Percentiles rank a stretch among this genome's conserved stretches.
phyloP scores from a whole-genome alignment of 2,329 filamentous ascomycete genomes.

The Cadophora sp. region DNA sequence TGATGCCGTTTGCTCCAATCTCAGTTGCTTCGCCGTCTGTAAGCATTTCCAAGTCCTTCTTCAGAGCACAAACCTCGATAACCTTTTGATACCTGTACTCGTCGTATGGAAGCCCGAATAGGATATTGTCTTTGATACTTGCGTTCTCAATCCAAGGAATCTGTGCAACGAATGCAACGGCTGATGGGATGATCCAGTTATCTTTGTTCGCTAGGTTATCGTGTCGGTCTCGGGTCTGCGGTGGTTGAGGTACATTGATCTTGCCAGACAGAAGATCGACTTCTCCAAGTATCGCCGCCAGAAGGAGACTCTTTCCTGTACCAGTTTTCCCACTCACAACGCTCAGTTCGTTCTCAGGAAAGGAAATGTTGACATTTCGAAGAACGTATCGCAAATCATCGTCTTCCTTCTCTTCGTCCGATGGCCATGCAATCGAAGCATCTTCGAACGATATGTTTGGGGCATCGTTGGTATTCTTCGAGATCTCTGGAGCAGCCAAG shows the following conservation, averaged over 20 bases:
- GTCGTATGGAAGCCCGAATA: constrained; percentile 77
- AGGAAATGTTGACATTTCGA: constrained; percentile 67
- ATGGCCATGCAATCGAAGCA: constrained; percentile 77
- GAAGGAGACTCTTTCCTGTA: constrained; percentile 77
- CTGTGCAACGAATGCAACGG: constrained; percentile 72
- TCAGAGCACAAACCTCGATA: constrained; percentile 73
- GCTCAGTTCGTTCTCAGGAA: constrained; percentile 73
- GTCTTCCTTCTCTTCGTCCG: constrained; percentile 65
- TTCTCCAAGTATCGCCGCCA: constrained; percentile 78
- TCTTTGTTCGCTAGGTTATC: constrained; percentile 64
- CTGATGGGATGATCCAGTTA: constrained; percentile 73
- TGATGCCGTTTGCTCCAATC: constrained; percentile 85
- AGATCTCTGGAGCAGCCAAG: constrained; percentile 70
- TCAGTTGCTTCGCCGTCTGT: constrained; percentile 80
- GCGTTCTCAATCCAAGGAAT: constrained; percentile 89
- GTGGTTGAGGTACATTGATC: constrained; percentile 61
- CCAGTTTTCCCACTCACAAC: constrained; percentile 81
- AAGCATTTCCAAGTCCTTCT: constrained; percentile 78
- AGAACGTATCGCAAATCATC: constrained; percentile 69
- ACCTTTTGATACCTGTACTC: constrained; percentile 74
- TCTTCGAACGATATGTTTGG: constrained; percentile 69
- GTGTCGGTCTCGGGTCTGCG: constrained; percentile 59
- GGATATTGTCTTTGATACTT: constrained; percentile 77
- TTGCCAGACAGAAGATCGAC: constrained; percentile 70
- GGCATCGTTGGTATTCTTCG: constrained; percentile 58